Base-by-base conservation (phyloP, 106 monocot species). In the Dendrobium officinale region DNA sequence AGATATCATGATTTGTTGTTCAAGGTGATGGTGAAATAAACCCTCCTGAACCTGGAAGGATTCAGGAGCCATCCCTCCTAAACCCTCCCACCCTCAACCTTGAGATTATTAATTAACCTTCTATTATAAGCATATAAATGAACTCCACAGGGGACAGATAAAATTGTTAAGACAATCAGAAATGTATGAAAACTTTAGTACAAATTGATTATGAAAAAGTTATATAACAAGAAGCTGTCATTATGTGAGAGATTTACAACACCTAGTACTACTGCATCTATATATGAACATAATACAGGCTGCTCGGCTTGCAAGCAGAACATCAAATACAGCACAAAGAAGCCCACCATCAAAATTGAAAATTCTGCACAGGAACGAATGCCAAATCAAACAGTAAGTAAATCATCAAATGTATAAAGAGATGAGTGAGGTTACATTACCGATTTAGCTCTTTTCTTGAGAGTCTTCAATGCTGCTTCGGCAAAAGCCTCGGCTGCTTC, bases 401-500 rank as follows among this genome's bases (percentile, higher is more conserved):
- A 51, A 51, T 51, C 51, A 37, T 70, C 33, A 72, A 72, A 6
- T 31, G 3, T 0, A 33, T 72, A 29, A 17, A 42, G 5, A 75
- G 22, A 75, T n/a, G 75, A 22, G 42, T 2, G 11, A 15, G 74
- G 43, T 2, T 10, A 51, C 0, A 76, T 51, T 76, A 76, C 76
- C 76, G 76, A 76, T 49, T 76, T 76, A 15, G 76, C 47, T 26
- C 49, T 47, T 76, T 76, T 76, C 22, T 27, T 45, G 27, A 76
- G 76, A 76, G 76, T 51, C 27, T 76, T 76, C 49, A 49, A 27
- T 44, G 91, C 92, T 45, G 96, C 89, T 78, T 93, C 90, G 4
- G 92, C 93, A 87, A 93, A 92, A 73, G 91, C 88, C 73, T 90
- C 85, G 54, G 93, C 91, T 37, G 85, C 90, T 80, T 92, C 94